Evolutionary conservation across 495 filamentous ascomycete species (phyloP), one percentile per base, ranked within the genome.

Genomic region (Penicillium daleae): DNA sequence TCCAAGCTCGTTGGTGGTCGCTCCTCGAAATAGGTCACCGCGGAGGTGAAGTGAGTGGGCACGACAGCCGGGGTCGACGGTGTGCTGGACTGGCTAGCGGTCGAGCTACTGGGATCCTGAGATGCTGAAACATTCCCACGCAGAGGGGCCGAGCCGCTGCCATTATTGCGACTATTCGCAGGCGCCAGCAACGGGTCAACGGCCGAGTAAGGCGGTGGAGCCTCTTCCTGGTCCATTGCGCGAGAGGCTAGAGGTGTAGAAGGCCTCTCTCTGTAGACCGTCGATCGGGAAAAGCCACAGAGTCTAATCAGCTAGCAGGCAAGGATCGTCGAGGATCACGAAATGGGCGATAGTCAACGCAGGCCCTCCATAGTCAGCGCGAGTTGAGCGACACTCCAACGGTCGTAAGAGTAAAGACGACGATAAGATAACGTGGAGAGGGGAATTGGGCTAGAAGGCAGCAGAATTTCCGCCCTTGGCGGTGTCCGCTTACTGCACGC

Each of bases 191-290:
- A 66, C 37, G 79, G 79, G 61, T 82, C 79, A 50, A 78, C 72
- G 35, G 77, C 71, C 61, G 79, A 77, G 69, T 82, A 82, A 33
- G 79, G 78, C 56, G 78, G 78, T 64, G 78, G 76, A 57, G 69
- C 76, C 65, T 81, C 79, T 37, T 78, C 76, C 56, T 74, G 66
- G 61, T 78, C 76, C 77, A 80, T 80, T 60, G 50, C 42, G 42
- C n/a, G 19, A 44, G 19, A n/a, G 39, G 39, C 17, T 4, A 4
- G 17, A 44, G 19, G 40, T n/a, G 40, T 8, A 44, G 40, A 44
- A 13, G 42, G 42, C 19, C 21, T 21, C 19, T 46, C 12, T 12
- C 7, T 24, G 8, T 22, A 24, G 19, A 46, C 13, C 12, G 8
- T 46, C 42, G 42, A 46, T 24, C 42, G 9, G 9, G 21, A 6